Base-by-base conservation (phyloP, 2,329 filamentous ascomycete species). In the Chrysoporthe cubensis region DNA sequence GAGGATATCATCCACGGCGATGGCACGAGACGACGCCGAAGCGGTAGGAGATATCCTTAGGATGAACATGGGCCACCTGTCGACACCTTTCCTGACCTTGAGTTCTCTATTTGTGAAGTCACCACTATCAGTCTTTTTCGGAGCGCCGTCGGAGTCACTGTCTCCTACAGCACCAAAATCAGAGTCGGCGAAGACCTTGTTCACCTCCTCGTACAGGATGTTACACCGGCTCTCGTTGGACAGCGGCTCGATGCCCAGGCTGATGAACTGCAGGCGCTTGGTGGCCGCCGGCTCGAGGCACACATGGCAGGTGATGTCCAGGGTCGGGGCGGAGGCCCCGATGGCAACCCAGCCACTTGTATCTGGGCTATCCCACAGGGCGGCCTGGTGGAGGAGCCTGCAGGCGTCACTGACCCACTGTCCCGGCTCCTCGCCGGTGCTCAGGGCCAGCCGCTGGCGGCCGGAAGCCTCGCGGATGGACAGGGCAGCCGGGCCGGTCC, bases 11-110 rank as follows among this genome's bases (percentile, higher is more conserved):
- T 82, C 78, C 2, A 77, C 40, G n/a, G 78, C 77, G 1, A 73
- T 69, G 13, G 62, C 14, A 9, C 7, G 13, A 6, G 58, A 16
- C 6, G 37, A 52, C 2, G 32, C 16, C 3, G 62, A 40, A 21
- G 42, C 18, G 26, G 40, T 26, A 48, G 62, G 73, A 2, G 83
- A 79, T 46, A 97, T 86, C 40, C 87, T 87, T n/a, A 98, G 79
- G 73, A 90, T 91, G 74, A 97, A 98, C 89, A 95, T 95, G 0
- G 95, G 94, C 89, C 93, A 96, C 62, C 88, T 86, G 74, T 97
- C 93, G 11, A 94, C 81, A 0, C 88, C 84, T 75, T 92, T 95
- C 56, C 82, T 84, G 14, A 79, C 78, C 73, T 83, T 88, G 48
- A 86, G 72, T 67, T 88, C 85, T 70, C 79, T 84, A 43, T 76